phyloP scores from a whole-genome alignment of 768 basidiomycete genomes.

The Rhizopogon roseolus region DNA sequence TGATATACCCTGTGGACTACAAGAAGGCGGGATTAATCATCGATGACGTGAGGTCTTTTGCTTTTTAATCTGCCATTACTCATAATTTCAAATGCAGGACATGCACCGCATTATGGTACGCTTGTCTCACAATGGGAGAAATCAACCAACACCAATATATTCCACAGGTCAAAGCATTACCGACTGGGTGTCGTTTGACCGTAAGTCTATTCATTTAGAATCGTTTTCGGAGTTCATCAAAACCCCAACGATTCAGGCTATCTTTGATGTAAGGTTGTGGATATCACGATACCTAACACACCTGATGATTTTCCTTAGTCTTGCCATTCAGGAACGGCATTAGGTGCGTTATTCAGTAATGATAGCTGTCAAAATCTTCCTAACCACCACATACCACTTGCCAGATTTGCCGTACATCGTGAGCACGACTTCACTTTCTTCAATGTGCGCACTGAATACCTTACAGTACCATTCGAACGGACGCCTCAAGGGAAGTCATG shows the following conservation, averaged over 20 bases:
- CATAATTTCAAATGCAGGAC: constrained; percentile 18
- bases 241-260: constrained; percentile 17
- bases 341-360: constrained; percentile 23
- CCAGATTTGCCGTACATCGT: constrained; percentile 26
- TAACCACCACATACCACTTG: background rate
- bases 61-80: background rate
- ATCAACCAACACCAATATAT: background rate
- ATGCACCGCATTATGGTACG: constrained; percentile 39
- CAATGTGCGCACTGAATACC: background rate
- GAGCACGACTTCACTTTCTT: background rate
- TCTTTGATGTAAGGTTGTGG: constrained; percentile 42
- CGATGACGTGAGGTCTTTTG: constrained; percentile 55
- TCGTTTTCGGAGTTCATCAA: background rate
- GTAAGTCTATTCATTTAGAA: constrained; percentile 15
- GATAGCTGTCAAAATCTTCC: background rate
- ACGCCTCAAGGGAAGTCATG: constrained; percentile 40
- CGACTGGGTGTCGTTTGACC: constrained; percentile 64
- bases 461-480: constrained; percentile 57
- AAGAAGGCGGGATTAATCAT: constrained; percentile 71
- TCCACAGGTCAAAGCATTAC: constrained; percentile 45
- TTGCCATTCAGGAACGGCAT: constrained; percentile 46
- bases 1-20: constrained; percentile 89
- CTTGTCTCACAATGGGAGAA: background rate
- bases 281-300: background rate
- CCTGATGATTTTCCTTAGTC: constrained; percentile 22